These are phyloP conservation scores for Suillus bovinus DNA, from an alignment of 768 basidiomycete genomes.

Conservation along the genomic window DNA sequence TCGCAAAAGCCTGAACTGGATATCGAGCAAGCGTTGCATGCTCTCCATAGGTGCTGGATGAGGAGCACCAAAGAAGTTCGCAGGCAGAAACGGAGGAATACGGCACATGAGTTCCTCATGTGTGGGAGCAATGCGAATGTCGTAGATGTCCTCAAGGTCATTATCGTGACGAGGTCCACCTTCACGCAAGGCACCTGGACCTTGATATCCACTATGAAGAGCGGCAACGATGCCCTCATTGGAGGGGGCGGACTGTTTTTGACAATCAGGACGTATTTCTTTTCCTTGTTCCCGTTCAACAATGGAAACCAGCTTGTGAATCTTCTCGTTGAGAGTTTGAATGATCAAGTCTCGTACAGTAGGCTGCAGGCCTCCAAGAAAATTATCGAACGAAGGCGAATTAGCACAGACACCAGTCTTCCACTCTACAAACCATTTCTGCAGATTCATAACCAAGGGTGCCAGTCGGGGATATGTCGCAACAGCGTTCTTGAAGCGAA, in stretches of 20 bases:
- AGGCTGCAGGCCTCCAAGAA: slow-evolving; percentile 32
- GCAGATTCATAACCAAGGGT: slow-evolving; percentile 42
- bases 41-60: slow-evolving; percentile 57
- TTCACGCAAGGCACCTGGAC: slow-evolving; percentile 50
- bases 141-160: slow-evolving; percentile 52
- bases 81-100: slow-evolving; percentile 58
- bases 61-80: slow-evolving; percentile 57
- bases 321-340: slow-evolving; percentile 28
- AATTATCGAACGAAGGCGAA: slow-evolving; percentile 47
- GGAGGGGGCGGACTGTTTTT: slow-evolving; percentile 7
- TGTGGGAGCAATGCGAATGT: slow-evolving; percentile 72
- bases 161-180: slow-evolving; percentile 70
- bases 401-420: slow-evolving; percentile 35
- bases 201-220: slow-evolving; percentile 45
- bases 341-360: slow-evolving; percentile 40
- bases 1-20: slow-evolving; percentile 72
- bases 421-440: slow-evolving; percentile 52
- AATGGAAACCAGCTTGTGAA: slow-evolving; percentile 41
- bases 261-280: slow-evolving; percentile 25
- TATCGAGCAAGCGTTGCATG: slow-evolving; percentile 69
- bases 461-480: slow-evolving; percentile 45
- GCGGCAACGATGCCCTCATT: slow-evolving; percentile 41
- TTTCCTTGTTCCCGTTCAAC: slow-evolving; percentile 50
- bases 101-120: slow-evolving; percentile 58
- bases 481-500: slow-evolving; percentile 58